phyloP scores from a whole-genome alignment of 345 rosid species.

The Eucalyptus fibrosa region DNA sequence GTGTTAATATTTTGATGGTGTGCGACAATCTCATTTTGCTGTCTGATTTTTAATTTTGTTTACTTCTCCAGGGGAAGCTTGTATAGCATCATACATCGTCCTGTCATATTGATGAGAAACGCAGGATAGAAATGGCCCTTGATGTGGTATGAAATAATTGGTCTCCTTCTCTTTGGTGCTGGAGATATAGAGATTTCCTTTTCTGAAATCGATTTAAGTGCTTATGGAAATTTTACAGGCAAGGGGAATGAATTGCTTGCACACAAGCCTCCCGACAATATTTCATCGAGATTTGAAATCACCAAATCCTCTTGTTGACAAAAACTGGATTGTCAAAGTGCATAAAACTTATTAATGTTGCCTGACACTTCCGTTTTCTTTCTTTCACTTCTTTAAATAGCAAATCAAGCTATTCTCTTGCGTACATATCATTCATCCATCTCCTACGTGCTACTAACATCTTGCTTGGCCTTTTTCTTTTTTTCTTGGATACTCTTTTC shows the following conservation, averaged over 20 bases:
- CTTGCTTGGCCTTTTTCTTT: background rate
- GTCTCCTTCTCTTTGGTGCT: background rate
- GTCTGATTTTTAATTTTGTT: background rate
- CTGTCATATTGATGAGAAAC: slow-evolving; percentile 80
- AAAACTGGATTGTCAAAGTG: slow-evolving; percentile 97
- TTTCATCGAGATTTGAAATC: slow-evolving; percentile 97
- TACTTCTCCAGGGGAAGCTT: slow-evolving; percentile 71
- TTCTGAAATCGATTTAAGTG: background rate
- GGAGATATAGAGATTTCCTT: background rate
- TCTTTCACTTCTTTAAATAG: background rate
- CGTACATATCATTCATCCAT: background rate
- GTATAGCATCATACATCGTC: slow-evolving; percentile 26
- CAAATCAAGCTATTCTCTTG: background rate
- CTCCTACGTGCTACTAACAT: background rate
- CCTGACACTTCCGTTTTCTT: background rate
- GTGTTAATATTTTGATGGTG: background rate
- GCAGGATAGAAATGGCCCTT: slow-evolving; percentile 93
- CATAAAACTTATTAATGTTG: background rate
- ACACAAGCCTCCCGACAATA: slow-evolving; percentile 79
- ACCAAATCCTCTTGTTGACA: slow-evolving; percentile 95
- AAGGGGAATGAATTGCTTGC: slow-evolving; percentile 97
- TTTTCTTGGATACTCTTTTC: background rate
- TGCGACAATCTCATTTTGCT: background rate
- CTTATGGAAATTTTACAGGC: slow-evolving; percentile 36
- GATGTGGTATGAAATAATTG: slow-evolving; percentile 68